A percentile compares a stretch with the other conserved stretches of the same genome.
Evolutionary conservation across 1,284 basidiomycete genomes (phyloP).

Genomic region (Malassezia slooffiae): DNA sequence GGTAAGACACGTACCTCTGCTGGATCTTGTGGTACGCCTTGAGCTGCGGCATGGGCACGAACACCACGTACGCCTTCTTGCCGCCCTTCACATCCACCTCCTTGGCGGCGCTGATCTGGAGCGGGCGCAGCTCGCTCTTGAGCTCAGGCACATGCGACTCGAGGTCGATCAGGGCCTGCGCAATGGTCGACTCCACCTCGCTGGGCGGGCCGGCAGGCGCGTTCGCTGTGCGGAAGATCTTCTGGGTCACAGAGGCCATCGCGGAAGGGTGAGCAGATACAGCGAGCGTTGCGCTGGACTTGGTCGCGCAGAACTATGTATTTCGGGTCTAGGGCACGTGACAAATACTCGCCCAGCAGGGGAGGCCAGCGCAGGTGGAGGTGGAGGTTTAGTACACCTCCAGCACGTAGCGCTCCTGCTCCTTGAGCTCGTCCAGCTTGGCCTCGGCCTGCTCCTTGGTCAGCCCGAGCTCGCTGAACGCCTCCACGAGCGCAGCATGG

Average conservation of each 20-base stretch:
- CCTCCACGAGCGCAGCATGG: slow-evolving; percentile 75
- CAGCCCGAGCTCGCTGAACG: slow-evolving; percentile 61
- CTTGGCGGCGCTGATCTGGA: slow-evolving; percentile 94
- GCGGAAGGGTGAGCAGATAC: slow-evolving; percentile 12
- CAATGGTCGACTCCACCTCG: slow-evolving; percentile 83
- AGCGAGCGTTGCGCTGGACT: too few species aligned
- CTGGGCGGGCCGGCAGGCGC: slow-evolving; percentile 73
- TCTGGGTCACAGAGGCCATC: slow-evolving; percentile 50
- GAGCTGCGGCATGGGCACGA: slow-evolving; percentile 91
- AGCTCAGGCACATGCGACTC: slow-evolving; percentile 97
- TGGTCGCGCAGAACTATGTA: slow-evolving; percentile 15
- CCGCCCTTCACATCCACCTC: slow-evolving; percentile 94
- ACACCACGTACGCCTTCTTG: slow-evolving; percentile 98
- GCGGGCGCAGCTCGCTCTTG: slow-evolving; percentile 82
- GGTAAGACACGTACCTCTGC: slow-evolving; percentile 63
- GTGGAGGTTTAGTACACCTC: slow-evolving; percentile 67
- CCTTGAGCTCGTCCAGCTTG: slow-evolving; percentile 82
- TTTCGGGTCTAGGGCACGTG: not conserved
- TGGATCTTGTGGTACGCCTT: slow-evolving; percentile 99
- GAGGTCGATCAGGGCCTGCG: slow-evolving; percentile 92
- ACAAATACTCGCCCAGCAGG: too few species aligned
- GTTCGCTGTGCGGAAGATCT: slow-evolving; percentile 92
- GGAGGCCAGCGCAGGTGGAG: too few species aligned
- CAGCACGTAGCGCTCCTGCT: slow-evolving; percentile 91
- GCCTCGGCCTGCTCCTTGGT: slow-evolving; percentile 62